Base-by-base conservation (phyloP, 2,329 filamentous ascomycete species). In the Aureobasidium melanogenum region DNA sequence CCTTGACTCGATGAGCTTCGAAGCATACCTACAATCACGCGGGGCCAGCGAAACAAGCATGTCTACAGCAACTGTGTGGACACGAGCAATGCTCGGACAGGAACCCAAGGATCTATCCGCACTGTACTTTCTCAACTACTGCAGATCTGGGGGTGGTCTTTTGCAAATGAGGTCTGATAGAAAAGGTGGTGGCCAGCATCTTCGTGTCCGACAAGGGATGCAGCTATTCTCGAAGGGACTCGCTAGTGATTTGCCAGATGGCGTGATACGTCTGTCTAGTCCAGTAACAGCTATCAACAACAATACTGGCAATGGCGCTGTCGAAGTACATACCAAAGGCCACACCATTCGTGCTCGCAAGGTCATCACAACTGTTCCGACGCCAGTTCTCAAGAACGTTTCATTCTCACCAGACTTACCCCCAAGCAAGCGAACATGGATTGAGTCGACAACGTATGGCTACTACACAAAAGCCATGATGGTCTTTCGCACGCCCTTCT, bases 91-190 rank as follows among this genome's bases (percentile, higher is more conserved):
- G 76, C 69, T 82, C 1, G 82, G 82, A 1, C 69, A 76, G 1
- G 79, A 83, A 36, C 75, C 81, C 0, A 62, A 60, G 1, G 80
- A 84, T 14, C 66, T 83, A 5, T 79, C 76, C 7, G 81, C 82
- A 0, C 67, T 81, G 1, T 84, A 72, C 66, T 83, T 85, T 65
- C 72, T 85, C 24, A 74, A 82, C 66, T 84, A 85, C 70, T 80
- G 78, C 73, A 79, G 77, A 64, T 76, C 74, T 12, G 79, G 80
- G 2, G 77, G 77, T 5, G 82, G 83, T 0, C 70, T 84, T 2
- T 62, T 80, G 62, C 72, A 76, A 47, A 81, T 84, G 76, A 73
- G 79, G 0, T 82, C 80, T 0, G 82, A 84, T 65, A 67, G 72
- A 24, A 78, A 80, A 61, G 66, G 76, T 44, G 83, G 82, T 5